Base-by-base conservation (phyloP, 2,329 filamentous ascomycete species). In the Alternaria ventricosa region DNA sequence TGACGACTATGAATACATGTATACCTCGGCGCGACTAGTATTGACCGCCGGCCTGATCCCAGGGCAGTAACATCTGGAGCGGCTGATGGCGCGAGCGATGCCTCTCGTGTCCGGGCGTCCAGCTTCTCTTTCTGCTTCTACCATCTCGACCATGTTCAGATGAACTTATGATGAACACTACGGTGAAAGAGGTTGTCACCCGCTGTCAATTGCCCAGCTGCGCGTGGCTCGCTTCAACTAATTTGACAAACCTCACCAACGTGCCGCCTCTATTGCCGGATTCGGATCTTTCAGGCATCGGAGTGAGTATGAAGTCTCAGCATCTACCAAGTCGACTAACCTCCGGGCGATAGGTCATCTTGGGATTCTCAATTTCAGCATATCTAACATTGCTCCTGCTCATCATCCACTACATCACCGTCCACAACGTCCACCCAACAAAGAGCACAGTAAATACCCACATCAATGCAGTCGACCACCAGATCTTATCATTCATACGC, bases 351-450 rank as follows among this genome's bases (percentile, higher is more conserved):
- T 1, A 74, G 70, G 72, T 73, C n/a, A 71, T 73, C 28, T 58
- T 74, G 3, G 73, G 73, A 3, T 75, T 74, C 59, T 73, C 73
- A 10, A 64, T 73, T 12, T 71, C 69, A 13, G 68, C 71, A 13
- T 75, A 75, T 46, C 55, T 75, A 8, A 74, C 71, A 1, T 55
- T 75, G 6, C n/a, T 55, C 2, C 58, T 74, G 1, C 65, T 74
- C 9, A 47, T 72, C 3, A 59, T 72, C 8, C 66, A 71, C 51
- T 70, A 69, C 45, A 27, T 70, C 20, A 66, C 63, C 3, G 63
- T 70, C 15, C 56, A 60, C 46, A 27, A 63, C 43, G 36, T 62
- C 57, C 55, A 51, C 50, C 30, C 44, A 25, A 30, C 22, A 6
- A 60, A 53, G 27, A n/a, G 11, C 3, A 47, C 36, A 41, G 0